Percentiles rank a stretch among this genome's conserved stretches.
Evolutionary conservation across 1,284 basidiomycete genomes (phyloP).

Genomic region (Trametes versicolor): DNA sequence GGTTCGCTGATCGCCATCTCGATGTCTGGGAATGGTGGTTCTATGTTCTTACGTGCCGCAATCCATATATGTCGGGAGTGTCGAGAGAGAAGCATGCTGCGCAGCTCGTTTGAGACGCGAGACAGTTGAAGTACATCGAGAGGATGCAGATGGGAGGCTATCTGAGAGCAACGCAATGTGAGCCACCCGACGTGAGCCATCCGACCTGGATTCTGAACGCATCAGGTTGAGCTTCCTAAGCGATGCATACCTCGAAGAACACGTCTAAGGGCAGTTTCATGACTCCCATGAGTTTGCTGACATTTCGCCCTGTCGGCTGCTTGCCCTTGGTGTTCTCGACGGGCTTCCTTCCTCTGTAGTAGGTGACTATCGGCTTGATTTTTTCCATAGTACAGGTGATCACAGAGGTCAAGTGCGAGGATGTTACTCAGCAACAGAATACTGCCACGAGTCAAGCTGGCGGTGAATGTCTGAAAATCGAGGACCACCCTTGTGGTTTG

Average conservation of each 20-base stretch:
- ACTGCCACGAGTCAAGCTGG: too few species aligned
- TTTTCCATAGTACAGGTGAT: too few species aligned
- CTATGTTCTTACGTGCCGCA: conserved; percentile 38
- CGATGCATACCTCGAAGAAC: conserved; percentile 1
- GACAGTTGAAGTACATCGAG: conserved; percentile 44
- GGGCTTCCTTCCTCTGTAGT: too few species aligned
- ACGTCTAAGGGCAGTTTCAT: conserved; percentile 6
- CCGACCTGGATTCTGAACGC: too few species aligned
- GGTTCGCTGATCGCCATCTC: conserved; percentile 44
- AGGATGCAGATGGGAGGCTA: conserved; percentile 42
- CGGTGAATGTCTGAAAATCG: too few species aligned
- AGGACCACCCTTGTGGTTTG: too few species aligned
- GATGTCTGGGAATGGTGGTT: conserved; percentile 42
- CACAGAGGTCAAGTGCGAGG: too few species aligned
- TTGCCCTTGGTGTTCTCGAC: background rate
- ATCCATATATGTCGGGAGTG: conserved; percentile 42
- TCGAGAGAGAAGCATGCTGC: conserved; percentile 41
- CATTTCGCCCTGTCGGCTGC: background rate
- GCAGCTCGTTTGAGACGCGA: conserved; percentile 43
- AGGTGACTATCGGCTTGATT: too few species aligned
- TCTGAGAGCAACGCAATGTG: conserved; percentile 29
- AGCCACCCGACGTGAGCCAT: background rate
- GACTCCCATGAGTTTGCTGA: background rate
- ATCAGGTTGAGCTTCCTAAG: too few species aligned
- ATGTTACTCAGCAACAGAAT: too few species aligned